These are phyloP conservation scores for Cercospora zeina DNA, from an alignment of 2,329 filamentous ascomycete species.

Conservation along the genomic window DNA sequence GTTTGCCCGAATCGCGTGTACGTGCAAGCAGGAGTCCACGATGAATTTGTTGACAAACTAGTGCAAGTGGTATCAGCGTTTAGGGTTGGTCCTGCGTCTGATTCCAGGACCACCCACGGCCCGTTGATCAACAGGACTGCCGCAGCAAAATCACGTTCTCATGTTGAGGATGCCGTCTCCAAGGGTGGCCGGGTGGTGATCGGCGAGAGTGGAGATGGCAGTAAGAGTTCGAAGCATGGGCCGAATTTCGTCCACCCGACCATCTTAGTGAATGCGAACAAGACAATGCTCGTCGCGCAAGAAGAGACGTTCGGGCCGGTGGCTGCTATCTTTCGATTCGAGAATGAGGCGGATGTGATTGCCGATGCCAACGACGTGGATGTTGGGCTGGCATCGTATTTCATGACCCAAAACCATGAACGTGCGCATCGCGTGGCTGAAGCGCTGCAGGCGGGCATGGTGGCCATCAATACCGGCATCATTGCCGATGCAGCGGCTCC, in stretches of 20 bases:
- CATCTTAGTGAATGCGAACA: slow-evolving; percentile 80
- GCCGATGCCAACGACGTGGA: slow-evolving; percentile 76
- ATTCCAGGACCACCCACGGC: slow-evolving; percentile 46
- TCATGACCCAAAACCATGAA: slow-evolving; percentile 69
- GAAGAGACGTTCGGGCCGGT: slow-evolving; percentile 98
- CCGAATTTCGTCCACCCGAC: slow-evolving; percentile 82
- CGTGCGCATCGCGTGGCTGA: slow-evolving; percentile 62
- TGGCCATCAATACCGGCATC: slow-evolving; percentile 61
- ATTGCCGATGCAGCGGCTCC: slow-evolving; percentile 1
- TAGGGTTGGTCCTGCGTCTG: slow-evolving; percentile 25
- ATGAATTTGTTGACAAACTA: slow-evolving; percentile 58
- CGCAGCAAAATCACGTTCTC: slow-evolving; percentile 59
- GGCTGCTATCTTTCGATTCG: slow-evolving; percentile 83
- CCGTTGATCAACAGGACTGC: slow-evolving; percentile 84
- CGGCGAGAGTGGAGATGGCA: slow-evolving; percentile 71
- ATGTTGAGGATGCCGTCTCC: not conserved
- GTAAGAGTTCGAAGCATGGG: slow-evolving; percentile 53
- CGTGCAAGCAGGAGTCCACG: slow-evolving; percentile 54
- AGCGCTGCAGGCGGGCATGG: slow-evolving; percentile 78
- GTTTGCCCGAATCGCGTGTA: slow-evolving; percentile 52
- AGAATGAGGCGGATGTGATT: slow-evolving; percentile 85
- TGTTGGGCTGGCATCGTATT: slow-evolving; percentile 91
- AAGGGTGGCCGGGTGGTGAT: slow-evolving; percentile 40
- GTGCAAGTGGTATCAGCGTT: slow-evolving; percentile 42
- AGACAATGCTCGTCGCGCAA: slow-evolving; percentile 76